Base-by-base conservation (phyloP, 208 protist species). In the Crithidia mellificae region DNA sequence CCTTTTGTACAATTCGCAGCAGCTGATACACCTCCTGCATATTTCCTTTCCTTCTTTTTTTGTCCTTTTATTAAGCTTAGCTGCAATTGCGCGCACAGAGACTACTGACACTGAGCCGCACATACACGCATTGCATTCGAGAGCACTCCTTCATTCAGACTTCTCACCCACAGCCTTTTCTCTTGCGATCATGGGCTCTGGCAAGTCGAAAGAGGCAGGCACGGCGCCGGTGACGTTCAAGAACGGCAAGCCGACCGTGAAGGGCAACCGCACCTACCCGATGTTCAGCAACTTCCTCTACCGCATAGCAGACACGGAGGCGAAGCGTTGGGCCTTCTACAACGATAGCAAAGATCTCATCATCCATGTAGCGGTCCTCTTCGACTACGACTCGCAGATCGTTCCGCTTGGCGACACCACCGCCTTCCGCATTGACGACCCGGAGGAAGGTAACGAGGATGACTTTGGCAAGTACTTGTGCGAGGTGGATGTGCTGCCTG, bases 301-400 rank as follows among this genome's bases (percentile, higher is more conserved):
- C 59, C 85, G 88, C 73, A 84, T 89, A 38, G 72, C 78, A 30
- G 81, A 91, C 74, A 77, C 66, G 19, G 72, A 85, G 1, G 50
- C 67, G 14, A 74, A 65, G 34, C 77, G 70, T 11, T 94, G 88
- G 85, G 84, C 75, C 27, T 94, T 94, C 64, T 94, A 91, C 74
- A 94, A 94, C 55, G 88, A 94, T 77, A 91, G 72, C 56, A 58
- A 43, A 19, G 76, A 89, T 12, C 77, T 85, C 27, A 82, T 82
- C 47, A 84, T 94, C 8, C 88, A 94, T 56, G 84, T 94, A 56
- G 83, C 83, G 59, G 80, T 94, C 19, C 76, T 94, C 59, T 94
- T 94, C 53, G 85, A 94, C 63, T 91, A 91, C 65, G 88, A 94
- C 70, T 87, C 74, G 30, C 80, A 88, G 49, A 83, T 94, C 56